Percentiles rank a stretch among this genome's conserved stretches.
Evolutionary conservation across 2,329 filamentous ascomycete genomes (phyloP).

Genomic region (Talaromyces sp.): DNA sequence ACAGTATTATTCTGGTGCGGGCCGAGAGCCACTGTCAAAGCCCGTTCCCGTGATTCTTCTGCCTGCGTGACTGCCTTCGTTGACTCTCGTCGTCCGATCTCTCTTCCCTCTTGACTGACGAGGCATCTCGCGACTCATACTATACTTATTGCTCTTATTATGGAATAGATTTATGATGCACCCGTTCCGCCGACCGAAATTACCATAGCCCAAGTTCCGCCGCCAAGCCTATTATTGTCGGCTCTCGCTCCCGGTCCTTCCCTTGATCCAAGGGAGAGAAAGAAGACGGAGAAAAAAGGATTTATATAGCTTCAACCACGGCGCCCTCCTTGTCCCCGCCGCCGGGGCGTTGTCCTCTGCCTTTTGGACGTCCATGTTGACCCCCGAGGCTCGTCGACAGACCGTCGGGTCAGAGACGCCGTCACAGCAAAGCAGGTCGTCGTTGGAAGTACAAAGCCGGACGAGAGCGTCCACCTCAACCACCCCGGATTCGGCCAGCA

Average conservation of each 20-base stretch:
- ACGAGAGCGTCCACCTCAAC: slow-evolving; percentile 7
- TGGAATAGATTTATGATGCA: background rate
- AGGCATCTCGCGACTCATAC: background rate
- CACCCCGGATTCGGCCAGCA: slow-evolving; percentile 9
- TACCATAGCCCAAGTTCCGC: background rate
- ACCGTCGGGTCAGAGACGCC: slow-evolving; percentile 10
- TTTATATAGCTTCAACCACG: background rate
- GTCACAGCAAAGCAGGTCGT: slow-evolving; percentile 6
- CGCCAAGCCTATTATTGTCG: background rate
- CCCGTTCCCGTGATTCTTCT: background rate
- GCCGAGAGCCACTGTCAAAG: background rate
- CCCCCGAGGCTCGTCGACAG: slow-evolving; percentile 8
- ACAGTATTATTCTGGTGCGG: background rate
- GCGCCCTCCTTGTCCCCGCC: background rate
- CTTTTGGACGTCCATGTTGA: slow-evolving; percentile 8
- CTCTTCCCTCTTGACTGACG: background rate
- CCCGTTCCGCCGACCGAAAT: background rate
- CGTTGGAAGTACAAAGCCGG: slow-evolving; percentile 6
- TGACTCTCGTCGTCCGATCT: background rate
- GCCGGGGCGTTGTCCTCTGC: background rate
- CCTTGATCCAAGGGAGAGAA: background rate
- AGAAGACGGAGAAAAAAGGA: background rate
- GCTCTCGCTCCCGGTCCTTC: background rate
- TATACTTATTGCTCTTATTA: background rate
- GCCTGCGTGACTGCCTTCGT: background rate